Percentiles rank a stretch among this genome's conserved stretches.
phyloP scores from a whole-genome alignment of 1,139 yeast species.

The Pichia sp. region DNA sequence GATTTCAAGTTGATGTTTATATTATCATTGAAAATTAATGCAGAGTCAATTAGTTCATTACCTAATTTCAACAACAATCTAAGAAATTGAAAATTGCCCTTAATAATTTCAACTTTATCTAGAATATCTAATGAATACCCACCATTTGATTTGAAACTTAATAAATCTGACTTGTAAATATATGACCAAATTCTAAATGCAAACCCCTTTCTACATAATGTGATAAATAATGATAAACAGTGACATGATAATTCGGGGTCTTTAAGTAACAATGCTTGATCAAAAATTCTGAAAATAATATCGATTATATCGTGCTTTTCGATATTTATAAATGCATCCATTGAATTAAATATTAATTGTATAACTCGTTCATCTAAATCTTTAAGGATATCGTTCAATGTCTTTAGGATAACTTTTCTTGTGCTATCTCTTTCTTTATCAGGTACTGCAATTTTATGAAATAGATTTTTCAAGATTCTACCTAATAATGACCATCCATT shows the following conservation, averaged over 20 bases:
- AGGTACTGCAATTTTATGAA: constrained; percentile 32
- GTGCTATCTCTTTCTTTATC: constrained; percentile 42
- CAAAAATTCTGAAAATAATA: constrained; percentile 57
- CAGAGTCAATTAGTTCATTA: constrained; percentile 47
- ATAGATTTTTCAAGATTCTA: constrained; percentile 60
- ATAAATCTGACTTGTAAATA: constrained; percentile 56
- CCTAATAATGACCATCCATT: constrained; percentile 89
- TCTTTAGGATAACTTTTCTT: constrained; percentile 40
- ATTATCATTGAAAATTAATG: constrained; percentile 34
- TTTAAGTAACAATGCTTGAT: constrained; percentile 57
- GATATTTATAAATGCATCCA: constrained; percentile 52
- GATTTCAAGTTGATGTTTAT: constrained; percentile 43
- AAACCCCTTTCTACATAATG: constrained; percentile 38
- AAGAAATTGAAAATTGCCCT: constrained; percentile 62
- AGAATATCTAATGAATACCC: constrained; percentile 58
- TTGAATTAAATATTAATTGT: constrained; percentile 44
- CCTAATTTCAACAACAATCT: constrained; percentile 51
- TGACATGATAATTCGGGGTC: constrained; percentile 41
- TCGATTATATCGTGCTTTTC: constrained; percentile 58
- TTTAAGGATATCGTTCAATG: constrained; percentile 21
- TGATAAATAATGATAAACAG: constrained; percentile 46
- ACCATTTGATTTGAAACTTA: constrained; percentile 62
- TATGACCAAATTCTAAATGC: constrained; percentile 78
- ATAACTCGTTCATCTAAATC: constrained; percentile 40
- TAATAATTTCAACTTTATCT: constrained; percentile 68